phyloP scores from a whole-genome alignment of 371 early-diverging fungal species.

The Actinomucor elegans region DNA sequence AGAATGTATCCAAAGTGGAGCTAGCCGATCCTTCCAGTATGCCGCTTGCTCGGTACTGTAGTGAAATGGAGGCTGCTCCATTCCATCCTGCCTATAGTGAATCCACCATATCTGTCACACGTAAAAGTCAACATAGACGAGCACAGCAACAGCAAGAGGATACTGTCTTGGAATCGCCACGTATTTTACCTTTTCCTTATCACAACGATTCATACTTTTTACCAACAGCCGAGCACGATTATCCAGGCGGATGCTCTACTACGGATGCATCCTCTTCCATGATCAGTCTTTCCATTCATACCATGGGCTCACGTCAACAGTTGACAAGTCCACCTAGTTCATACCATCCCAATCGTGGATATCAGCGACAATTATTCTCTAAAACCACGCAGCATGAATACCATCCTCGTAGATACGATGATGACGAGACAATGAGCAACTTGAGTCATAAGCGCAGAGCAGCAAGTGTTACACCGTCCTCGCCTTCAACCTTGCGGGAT shows the following conservation, averaged over 20 bases:
- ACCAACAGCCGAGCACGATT: conserved; percentile 29
- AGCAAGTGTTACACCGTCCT: conserved; percentile 12
- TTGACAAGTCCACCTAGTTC: neutral
- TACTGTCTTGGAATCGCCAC: conserved; percentile 22
- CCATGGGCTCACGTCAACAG: conserved; percentile 7
- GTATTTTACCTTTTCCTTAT: conserved; percentile 25
- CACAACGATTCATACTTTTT: conserved; percentile 29
- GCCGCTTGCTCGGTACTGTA: conserved; percentile 22
- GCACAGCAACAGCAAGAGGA: neutral
- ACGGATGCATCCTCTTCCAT: conserved; percentile 14
- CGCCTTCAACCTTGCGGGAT: conserved; percentile 12
- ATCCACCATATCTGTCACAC: neutral
- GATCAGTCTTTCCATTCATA: conserved; percentile 4
- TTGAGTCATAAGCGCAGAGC: conserved; percentile 10
- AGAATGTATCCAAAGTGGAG: conserved; percentile 19
- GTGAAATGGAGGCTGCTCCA: neutral
- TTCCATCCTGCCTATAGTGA: neutral
- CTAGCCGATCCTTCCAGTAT: conserved; percentile 11
- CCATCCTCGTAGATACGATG: neutral
- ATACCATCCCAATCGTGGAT: conserved; percentile 1
- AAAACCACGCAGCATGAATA: neutral
- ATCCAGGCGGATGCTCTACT: conserved; percentile 6
- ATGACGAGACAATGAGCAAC: conserved; percentile 2
- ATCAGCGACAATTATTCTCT: conserved; percentile 4
- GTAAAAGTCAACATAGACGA: conserved; percentile 1